A percentile compares a stretch with the other conserved stretches of the same genome.
phyloP scores from a whole-genome alignment of 148 eudicot species.

The Heliamphora exappendiculata region DNA sequence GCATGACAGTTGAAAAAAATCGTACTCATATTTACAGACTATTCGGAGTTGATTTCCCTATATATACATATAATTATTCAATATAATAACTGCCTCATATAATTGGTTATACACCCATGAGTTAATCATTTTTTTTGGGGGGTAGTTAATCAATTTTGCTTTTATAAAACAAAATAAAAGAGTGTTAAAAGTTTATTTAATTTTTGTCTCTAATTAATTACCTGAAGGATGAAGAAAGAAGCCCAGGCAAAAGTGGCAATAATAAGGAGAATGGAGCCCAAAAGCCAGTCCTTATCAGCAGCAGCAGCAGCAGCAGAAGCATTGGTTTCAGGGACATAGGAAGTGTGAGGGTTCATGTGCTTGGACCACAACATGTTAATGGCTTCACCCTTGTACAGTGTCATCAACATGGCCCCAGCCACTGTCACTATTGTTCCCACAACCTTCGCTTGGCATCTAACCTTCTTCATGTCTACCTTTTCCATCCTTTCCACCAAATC shows the following conservation, averaged over 20 bases:
- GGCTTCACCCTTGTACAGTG: constrained; percentile 71
- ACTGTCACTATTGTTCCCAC: constrained; percentile 84
- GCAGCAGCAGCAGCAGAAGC: constrained; percentile 21
- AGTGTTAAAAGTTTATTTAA: no score
- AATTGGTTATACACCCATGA: no score
- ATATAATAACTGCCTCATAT: no score
- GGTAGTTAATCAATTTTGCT: no score
- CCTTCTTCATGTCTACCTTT: constrained; percentile 60
- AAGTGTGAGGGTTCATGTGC: constrained; percentile 23
- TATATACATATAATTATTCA: no score
- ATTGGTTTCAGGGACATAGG: constrained; percentile 21
- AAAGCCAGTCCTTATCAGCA: constrained; percentile 62
- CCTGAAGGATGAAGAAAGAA: constrained; percentile 82
- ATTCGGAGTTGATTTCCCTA: no score
- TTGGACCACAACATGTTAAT: constrained; percentile 52
- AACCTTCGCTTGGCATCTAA: constrained; percentile 82
- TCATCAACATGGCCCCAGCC: constrained; percentile 97
- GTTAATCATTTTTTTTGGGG: not conserved
- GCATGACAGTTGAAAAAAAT: no score
- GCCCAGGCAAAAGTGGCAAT: constrained; percentile 92
- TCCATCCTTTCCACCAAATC: no score
- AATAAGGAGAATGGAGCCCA: constrained; percentile 78
- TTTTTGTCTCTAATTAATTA: no score
- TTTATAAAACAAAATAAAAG: no score
- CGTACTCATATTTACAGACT: no score